A percentile compares a stretch with the other conserved stretches of the same genome.
Conservation (phyloP, 257 asterid species). For the Solanum sparsipilum region DNA sequence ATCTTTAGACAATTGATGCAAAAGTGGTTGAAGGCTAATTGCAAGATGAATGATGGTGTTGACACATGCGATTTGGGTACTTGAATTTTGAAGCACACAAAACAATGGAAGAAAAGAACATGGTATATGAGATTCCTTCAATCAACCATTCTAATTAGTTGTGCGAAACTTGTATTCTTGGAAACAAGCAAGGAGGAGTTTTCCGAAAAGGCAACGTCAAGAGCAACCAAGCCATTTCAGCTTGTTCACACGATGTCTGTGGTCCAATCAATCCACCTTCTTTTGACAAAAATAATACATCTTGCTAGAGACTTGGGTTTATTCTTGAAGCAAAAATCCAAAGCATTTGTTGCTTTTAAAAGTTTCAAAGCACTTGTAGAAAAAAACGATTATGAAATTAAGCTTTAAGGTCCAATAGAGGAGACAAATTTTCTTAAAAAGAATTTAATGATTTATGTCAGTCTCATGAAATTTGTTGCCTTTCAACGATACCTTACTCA, state of each 20-base stretch:
- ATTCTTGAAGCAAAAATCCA: background rate
- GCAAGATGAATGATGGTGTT: background rate
- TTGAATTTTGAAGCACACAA: background rate
- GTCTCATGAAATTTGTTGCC: background rate
- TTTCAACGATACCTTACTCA: background rate
- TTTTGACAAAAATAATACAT: background rate
- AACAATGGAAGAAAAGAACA: no score
- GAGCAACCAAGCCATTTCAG: background rate
- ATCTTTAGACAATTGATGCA: background rate
- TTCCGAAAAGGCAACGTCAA: background rate
- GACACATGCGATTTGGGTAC: background rate
- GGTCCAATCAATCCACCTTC: background rate
- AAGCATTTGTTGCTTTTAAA: background rate
- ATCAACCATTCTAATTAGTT: background rate
- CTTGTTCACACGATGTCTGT: background rate
- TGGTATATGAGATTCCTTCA: background rate
- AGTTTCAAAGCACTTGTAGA: background rate
- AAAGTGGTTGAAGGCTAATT: background rate
- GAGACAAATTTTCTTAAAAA: background rate
- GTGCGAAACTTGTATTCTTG: background rate
- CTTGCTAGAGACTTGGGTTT: background rate
- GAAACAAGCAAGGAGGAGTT: background rate
- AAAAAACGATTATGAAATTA: background rate
- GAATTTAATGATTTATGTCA: background rate
- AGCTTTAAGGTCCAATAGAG: background rate